Base-by-base conservation (phyloP, 345 rosid genomes). In the Salix exigua region DNA sequence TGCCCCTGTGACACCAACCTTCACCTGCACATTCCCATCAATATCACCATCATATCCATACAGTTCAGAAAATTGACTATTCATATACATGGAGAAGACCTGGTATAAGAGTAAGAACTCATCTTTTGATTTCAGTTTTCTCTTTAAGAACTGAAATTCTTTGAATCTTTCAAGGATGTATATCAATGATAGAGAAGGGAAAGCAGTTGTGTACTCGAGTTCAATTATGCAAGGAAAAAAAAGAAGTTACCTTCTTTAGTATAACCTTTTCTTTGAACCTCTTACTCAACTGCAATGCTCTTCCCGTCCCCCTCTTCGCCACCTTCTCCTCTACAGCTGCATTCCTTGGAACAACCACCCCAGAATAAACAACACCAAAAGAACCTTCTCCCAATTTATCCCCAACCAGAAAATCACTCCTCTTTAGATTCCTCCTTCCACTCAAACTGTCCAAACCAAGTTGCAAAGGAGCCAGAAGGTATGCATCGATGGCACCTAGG, bases 311-410 rank as follows among this genome's bases (percentile, higher is more conserved):
- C 55, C 87, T 85, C 80, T 68, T 89, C 71, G 75, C 79, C 66
- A 72, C 79, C 30, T 75, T 81, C 65, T 87, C 92, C 76, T 91
- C 89, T 25, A 48, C 79, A 46, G 42, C 76, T 35, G 75, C 85
- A 73, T 83, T 86, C 80, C 88, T 90, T 16, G 98, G 97, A 80
- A 89, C 87, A 71, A 93, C 74, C 25, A 82, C 88, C 10, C 99
- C 99, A 28, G 90, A 85, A 75, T 96, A 93, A 35, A 96, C 99
- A 67, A 93, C 80, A 40, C 99, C 97, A 75, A 93, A 96, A 38
- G 97, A 91, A 76, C 98, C 99, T 89, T 93, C 99, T 13, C 99
- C 99, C 28, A 96, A 66, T 80, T 91, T 93, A 68, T 91, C 87
- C 18, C 88, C 88, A 46, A 96, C 72, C 81, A 90, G 37, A 85